Base-by-base conservation (phyloP, 352 stramenopile genomes). In the Phytophthora parvispora region DNA sequence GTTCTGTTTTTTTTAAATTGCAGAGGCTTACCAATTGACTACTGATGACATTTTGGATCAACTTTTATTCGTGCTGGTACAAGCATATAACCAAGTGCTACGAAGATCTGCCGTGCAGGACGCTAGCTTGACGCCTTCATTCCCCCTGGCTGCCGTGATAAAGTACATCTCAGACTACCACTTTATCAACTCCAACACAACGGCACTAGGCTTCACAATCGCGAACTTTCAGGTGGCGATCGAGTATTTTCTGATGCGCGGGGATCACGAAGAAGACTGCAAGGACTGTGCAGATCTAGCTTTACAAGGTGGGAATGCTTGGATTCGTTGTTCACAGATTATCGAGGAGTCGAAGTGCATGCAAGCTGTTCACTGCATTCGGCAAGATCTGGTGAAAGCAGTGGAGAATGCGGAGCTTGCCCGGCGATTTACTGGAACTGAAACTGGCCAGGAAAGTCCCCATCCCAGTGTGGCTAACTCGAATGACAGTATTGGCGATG, bases 141-240 rank as follows among this genome's bases (percentile, higher is more conserved):
- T 93, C 36, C 82, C 85, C 4, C 76, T 95, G 49, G 73, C 59
- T 1, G 73, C 88, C 0, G 74, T 91, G 52, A 67, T 95, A 22
- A 73, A 78, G 71, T 95, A 94, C 74, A 90, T 93, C 16, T 77
- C 80, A 1, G 72, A 92, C 38, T 95, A 91, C 56, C 88, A 94
- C 47, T 94, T 95, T 56, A 91, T 95, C 74, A 93, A 93, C 69
- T 93, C 86, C 10, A 93, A 90, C 60, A 91, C 84, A 8, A 92
- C 88, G 10, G 86, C 84, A 15, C 58, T 95, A 16, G 88, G 88
- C 24, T 95, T 92, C 60, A 92, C 84, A 43, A 78, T 94, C 25
- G 88, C 86, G 9, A 95, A 90, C 36, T 95, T 94, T 47, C 84
- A 94, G 71, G 86, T 95, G 29, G 88, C 84, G 8, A 55, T 92